Conservation (phyloP, 768 basidiomycete species). For the Strobilomyces dryophilus region DNA sequence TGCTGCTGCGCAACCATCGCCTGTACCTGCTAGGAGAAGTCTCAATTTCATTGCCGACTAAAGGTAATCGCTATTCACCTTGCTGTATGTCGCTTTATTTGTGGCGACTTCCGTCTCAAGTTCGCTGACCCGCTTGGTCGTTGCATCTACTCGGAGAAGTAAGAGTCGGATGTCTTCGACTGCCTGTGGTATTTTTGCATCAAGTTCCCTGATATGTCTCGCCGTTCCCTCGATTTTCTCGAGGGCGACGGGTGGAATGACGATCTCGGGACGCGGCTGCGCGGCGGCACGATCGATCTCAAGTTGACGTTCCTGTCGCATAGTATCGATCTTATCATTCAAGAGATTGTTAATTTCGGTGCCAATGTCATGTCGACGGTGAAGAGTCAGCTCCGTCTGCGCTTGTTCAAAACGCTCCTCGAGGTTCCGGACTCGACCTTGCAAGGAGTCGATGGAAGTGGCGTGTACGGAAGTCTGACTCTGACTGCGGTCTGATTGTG, state of each 20-base stretch:
- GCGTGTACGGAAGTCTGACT: neutral
- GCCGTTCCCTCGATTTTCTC: constrained; percentile 17
- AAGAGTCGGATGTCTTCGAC: constrained; percentile 25
- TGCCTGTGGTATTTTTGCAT: constrained; percentile 19
- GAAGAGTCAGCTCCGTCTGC: constrained; percentile 28
- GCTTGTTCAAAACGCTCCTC: constrained; percentile 31
- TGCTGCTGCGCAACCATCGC: constrained; percentile 13
- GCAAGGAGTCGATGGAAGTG: constrained; percentile 10
- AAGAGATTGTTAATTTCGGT: constrained; percentile 20
- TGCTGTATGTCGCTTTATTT: constrained; percentile 12
- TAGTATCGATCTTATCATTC: constrained; percentile 10
- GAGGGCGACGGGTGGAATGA: constrained; percentile 16
- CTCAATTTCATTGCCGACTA: neutral
- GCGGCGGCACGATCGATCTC: constrained; percentile 17
- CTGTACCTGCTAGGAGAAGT: constrained; percentile 15
- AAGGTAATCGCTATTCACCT: constrained; percentile 12
- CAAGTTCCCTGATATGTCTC: constrained; percentile 16
- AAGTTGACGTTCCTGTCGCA: constrained; percentile 21
- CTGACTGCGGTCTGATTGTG: neutral
- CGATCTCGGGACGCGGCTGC: constrained; percentile 16
- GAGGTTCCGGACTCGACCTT: constrained; percentile 17
- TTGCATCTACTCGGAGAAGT: constrained; percentile 22
- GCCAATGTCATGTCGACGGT: constrained; percentile 14
- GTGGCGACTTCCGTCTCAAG: constrained; percentile 21
- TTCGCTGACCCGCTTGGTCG: constrained; percentile 15